Evolutionary conservation across 2,329 filamentous ascomycete species (phyloP).

Genomic region (Cladosporium cucumerinum): DNA sequence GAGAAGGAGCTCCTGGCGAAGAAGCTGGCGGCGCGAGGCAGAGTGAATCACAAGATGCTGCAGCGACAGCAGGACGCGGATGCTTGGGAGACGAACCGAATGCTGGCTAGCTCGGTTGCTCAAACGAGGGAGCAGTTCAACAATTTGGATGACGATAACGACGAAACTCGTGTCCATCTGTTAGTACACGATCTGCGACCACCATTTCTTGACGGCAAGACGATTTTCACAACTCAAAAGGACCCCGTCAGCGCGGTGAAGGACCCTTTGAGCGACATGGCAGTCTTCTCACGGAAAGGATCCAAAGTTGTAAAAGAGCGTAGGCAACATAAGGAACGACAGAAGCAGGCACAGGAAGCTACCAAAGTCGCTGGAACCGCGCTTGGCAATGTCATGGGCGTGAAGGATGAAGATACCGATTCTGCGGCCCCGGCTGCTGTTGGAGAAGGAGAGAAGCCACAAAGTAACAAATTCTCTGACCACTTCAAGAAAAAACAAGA

Average conservation of each 20-base stretch:
- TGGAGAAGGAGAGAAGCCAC: constrained; percentile 61
- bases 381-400: constrained; percentile 90
- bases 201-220: constrained; percentile 91
- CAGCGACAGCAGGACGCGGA: constrained; percentile 94
- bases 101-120: constrained; percentile 93
- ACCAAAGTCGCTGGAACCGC: constrained; percentile 90
- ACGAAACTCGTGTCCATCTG: constrained; percentile 82
- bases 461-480: constrained; percentile 77
- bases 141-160: constrained; percentile 87
- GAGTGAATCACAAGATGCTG: constrained; percentile 63
- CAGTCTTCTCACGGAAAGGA: constrained; percentile 92
- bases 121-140: constrained; percentile 77
- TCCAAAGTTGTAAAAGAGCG: constrained; percentile 90
- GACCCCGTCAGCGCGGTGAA: constrained; percentile 91
- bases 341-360: constrained; percentile 90
- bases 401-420: constrained; percentile 86
- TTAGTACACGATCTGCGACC: constrained; percentile 91
- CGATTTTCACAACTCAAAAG: constrained; percentile 93
- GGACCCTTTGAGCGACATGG: constrained; percentile 97
- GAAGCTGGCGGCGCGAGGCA: constrained; percentile 54
- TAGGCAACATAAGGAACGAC: constrained; percentile 85
- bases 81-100: constrained; percentile 97
- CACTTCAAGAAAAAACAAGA: constrained; percentile 85
- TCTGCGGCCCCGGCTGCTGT: constrained; percentile 60
- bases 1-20: constrained; percentile 75